phyloP scores from a whole-genome alignment of 139 green algal genomes.

The Tetraselmis striata region DNA sequence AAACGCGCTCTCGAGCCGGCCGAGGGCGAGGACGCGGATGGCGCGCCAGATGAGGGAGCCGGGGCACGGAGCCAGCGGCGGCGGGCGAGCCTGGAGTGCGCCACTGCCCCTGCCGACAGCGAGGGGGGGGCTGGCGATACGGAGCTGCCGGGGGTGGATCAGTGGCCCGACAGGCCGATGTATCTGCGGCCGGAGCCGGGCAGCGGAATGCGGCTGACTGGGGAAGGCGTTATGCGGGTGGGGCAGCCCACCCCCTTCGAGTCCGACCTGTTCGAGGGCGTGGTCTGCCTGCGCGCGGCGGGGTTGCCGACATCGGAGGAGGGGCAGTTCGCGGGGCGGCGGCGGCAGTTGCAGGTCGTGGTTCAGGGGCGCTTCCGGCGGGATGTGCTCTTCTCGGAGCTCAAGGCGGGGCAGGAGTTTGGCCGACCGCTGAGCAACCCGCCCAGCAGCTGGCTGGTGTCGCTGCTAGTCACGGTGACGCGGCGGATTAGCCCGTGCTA shows the following conservation, averaged over 20 bases:
- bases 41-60: no score
- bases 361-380: neutral
- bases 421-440: neutral
- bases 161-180: neutral
- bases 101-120: no score
- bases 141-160: neutral
- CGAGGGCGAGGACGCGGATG: no score
- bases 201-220: neutral
- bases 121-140: no score
- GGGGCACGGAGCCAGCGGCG: no score
- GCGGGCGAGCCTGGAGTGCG: no score
- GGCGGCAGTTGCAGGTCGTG: conserved; percentile 1
- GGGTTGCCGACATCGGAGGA: neutral
- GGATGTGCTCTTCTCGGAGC: neutral
- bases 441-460: conserved; percentile 3
- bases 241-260: neutral
- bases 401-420: neutral
- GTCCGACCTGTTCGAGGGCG: neutral
- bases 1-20: no score
- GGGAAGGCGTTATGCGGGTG: neutral
- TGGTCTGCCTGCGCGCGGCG: neutral
- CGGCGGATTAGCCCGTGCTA: neutral
- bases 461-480: neutral
- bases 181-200: neutral
- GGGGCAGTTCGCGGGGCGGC: neutral